Evolutionary conservation across 2,329 filamentous ascomycete genomes (phyloP).

Genomic region (Didymella pinodella): DNA sequence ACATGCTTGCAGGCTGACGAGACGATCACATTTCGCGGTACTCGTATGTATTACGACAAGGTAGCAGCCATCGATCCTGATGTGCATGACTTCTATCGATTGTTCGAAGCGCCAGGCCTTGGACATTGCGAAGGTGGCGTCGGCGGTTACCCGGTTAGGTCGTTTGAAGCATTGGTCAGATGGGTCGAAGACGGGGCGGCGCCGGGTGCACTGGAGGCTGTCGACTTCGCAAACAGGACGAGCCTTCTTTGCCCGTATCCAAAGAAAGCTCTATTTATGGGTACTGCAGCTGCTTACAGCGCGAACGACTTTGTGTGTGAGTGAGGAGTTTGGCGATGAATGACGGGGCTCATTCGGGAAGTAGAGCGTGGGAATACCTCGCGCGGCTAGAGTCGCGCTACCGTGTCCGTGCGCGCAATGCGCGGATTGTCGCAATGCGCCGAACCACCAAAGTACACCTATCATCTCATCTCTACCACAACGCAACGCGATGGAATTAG

Average conservation of each 20-base stretch:
- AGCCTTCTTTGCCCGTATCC: slow-evolving; percentile 32
- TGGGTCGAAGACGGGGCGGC: slow-evolving; percentile 40
- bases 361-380: too few species aligned
- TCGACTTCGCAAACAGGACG: slow-evolving; percentile 16
- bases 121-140: slow-evolving; percentile 31
- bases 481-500: too few species aligned
- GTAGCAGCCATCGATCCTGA: slow-evolving; percentile 21
- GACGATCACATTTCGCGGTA: slow-evolving; percentile 14
- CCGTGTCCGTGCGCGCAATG: too few species aligned
- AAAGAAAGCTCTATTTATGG: slow-evolving; percentile 9
- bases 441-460: too few species aligned
- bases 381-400: neutral
- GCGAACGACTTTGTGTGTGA: slow-evolving; percentile 1
- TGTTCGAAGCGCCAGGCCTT: slow-evolving; percentile 35
- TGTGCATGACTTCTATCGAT: slow-evolving; percentile 34
- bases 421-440: too few species aligned
- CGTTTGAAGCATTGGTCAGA: slow-evolving; percentile 37
- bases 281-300: slow-evolving; percentile 1
- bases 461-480: too few species aligned
- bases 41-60: slow-evolving; percentile 25
- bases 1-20: slow-evolving; percentile 13
- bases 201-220: slow-evolving; percentile 26
- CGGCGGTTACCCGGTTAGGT: slow-evolving; percentile 41
- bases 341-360: neutral
- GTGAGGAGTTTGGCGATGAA: neutral